These are phyloP conservation scores for Craterostigma plantagineum DNA, from an alignment of 257 asterid species.

Conservation along the genomic window DNA sequence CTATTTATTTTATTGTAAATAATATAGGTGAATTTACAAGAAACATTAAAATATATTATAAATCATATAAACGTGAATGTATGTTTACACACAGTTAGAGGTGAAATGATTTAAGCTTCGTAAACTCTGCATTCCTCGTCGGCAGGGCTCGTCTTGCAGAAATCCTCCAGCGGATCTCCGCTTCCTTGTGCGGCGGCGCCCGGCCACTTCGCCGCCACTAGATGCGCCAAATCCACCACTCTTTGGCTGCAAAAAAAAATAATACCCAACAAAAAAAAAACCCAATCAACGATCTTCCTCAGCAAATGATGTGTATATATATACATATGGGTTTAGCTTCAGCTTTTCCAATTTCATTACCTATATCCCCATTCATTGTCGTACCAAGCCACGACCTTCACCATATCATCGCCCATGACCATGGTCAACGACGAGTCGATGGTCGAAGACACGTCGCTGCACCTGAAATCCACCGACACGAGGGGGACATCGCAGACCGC, in stretches of 20 bases:
- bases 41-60: too few species aligned
- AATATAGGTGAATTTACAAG: too few species aligned
- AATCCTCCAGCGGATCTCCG: slow-evolving; percentile 68
- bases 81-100: too few species aligned
- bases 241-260: too few species aligned
- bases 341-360: too few species aligned
- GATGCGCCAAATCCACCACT: slow-evolving; percentile 73
- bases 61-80: too few species aligned
- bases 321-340: too few species aligned
- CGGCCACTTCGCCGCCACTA: slow-evolving; percentile 72
- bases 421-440: slow-evolving; percentile 78
- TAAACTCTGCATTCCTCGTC: slow-evolving; percentile 66
- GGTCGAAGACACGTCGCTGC: slow-evolving; percentile 61
- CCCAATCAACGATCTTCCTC: too few species aligned
- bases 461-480: slow-evolving; percentile 63
- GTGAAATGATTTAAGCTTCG: slow-evolving; percentile 22
- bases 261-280: too few species aligned
- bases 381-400: slow-evolving; percentile 54
- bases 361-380: slow-evolving; percentile 2
- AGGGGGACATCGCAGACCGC: slow-evolving; percentile 64
- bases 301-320: too few species aligned
- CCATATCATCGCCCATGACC: slow-evolving; percentile 97
- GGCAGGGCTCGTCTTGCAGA: slow-evolving; percentile 45
- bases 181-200: slow-evolving; percentile 26
- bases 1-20: too few species aligned